Evolutionary conservation across 2,329 filamentous ascomycete species (phyloP), one percentile per base, ranked within the genome.

Genomic region (Paecilomyces niveus): DNA sequence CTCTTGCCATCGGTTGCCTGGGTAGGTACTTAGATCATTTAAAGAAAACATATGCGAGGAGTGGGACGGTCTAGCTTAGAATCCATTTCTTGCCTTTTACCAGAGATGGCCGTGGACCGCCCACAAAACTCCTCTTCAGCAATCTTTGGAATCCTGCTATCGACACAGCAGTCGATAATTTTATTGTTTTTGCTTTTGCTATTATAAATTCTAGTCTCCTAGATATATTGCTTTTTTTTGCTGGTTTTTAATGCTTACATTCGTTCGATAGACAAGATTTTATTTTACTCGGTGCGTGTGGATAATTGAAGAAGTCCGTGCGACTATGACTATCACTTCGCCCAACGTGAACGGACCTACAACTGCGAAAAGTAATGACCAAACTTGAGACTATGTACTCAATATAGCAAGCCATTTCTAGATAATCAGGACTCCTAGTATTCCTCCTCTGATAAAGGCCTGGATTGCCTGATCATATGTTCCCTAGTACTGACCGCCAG

Each of bases 61-160:
- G 84, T 86, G 84, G 83, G 83, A 87, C 83, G 83, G 82, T 76
- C 83, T 86, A 86, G 80, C 79, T 72, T 79, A 81, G 84, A 87
- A 88, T 84, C 84, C 84, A 86, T 84, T 84, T 86, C 85, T 88
- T 88, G 85, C 84, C 84, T 87, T 88, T 88, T 88, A 88, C 85
- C 85, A 88, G 86, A 88, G 85, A 85, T 87, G 85, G 84, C 85
- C 85, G 84, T 87, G 85, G 83, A 74, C 77, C 78, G 79, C 79
- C 79, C 80, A 83, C 74, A 75, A 82, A 68, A 82, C 81, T 81
- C 81, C 80, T 79, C 76, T 84, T 45, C 69, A 68, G 68, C 67
- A 83, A 83, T 83, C 81, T 84, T 84, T 84, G 81, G 80, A 82
- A 76, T 65, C 59, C 56, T 62, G 64, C 65, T 62, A 68, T 71